These are phyloP conservation scores for Fonsecaea erecta DNA, from an alignment of 2,329 filamentous ascomycete species.

Conservation along the genomic window DNA sequence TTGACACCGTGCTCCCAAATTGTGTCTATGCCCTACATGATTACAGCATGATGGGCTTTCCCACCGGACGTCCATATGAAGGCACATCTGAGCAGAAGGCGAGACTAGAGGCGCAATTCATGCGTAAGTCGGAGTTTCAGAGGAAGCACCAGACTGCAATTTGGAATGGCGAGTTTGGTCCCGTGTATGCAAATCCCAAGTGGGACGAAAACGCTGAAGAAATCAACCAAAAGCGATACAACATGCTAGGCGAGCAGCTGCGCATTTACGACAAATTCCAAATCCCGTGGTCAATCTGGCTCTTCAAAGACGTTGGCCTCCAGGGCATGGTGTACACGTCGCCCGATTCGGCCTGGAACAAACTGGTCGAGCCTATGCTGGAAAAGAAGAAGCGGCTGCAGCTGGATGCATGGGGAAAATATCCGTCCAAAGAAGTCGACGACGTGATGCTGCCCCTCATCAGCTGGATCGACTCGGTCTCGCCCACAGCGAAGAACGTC, in stretches of 20 bases:
- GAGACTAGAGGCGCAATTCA: slow-evolving; percentile 49
- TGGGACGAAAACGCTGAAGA: slow-evolving; percentile 36
- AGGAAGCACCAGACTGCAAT: slow-evolving; percentile 48
- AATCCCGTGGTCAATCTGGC: slow-evolving; percentile 65
- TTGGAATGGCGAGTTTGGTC: slow-evolving; percentile 61
- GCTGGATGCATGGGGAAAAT: slow-evolving; percentile 61
- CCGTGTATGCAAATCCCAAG: slow-evolving; percentile 45
- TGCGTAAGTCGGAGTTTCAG: slow-evolving; percentile 57
- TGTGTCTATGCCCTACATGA: slow-evolving; percentile 47
- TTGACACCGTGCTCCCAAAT: slow-evolving; percentile 43
- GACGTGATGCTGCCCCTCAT: slow-evolving; percentile 47
- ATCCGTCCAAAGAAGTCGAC: slow-evolving; percentile 48
- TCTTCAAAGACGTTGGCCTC: slow-evolving; percentile 63
- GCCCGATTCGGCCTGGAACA: slow-evolving; percentile 56
- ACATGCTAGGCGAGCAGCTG: slow-evolving; percentile 55
- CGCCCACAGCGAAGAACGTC: slow-evolving; percentile 36
- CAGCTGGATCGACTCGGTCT: slow-evolving; percentile 37
- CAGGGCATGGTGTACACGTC: slow-evolving; percentile 61
- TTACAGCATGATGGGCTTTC: slow-evolving; percentile 49
- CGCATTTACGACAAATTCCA: slow-evolving; percentile 58
- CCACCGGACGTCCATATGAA: slow-evolving; percentile 47
- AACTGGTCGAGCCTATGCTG: slow-evolving; percentile 57
- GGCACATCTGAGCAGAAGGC: slow-evolving; percentile 49
- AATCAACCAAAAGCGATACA: slow-evolving; percentile 48
- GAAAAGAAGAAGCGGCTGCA: slow-evolving; percentile 61